phyloP scores from a whole-genome alignment of 2,329 filamentous ascomycete genomes.

The Simplicillium aogashimaense region DNA sequence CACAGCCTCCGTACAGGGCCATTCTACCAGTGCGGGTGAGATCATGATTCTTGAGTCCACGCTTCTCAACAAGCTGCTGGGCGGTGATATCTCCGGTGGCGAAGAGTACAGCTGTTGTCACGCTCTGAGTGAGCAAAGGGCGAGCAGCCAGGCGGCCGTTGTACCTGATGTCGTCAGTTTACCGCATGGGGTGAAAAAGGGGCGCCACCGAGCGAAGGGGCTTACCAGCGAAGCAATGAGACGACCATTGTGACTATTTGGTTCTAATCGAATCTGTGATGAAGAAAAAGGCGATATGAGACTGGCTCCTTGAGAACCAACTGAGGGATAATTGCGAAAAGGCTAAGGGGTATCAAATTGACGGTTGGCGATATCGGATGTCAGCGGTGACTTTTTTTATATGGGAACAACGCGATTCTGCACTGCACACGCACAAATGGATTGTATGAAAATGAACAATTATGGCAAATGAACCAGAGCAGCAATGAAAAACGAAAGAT shows the following conservation, averaged over 20 bases:
- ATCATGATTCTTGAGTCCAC: slow-evolving; percentile 68
- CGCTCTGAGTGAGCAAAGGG: slow-evolving; percentile 80
- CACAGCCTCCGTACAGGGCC: slow-evolving; percentile 67
- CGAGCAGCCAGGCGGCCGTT: slow-evolving; percentile 69
- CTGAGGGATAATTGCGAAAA: background rate
- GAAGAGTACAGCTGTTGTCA: slow-evolving; percentile 88
- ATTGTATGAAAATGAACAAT: too few species aligned
- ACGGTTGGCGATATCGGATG: slow-evolving; percentile 2
- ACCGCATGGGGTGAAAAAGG: background rate
- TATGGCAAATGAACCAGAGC: too few species aligned
- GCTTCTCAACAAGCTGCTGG: slow-evolving; percentile 82
- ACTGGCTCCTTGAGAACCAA: too few species aligned
- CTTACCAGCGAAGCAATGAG: slow-evolving; percentile 17
- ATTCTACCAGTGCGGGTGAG: slow-evolving; percentile 63
- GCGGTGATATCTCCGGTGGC: slow-evolving; percentile 84
- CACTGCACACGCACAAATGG: too few species aligned
- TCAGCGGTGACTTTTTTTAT: too few species aligned
- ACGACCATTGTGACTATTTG: too few species aligned
- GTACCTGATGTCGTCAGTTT: slow-evolving; percentile 52
- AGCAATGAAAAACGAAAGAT: too few species aligned
- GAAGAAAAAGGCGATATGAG: too few species aligned
- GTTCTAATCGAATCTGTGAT: too few species aligned
- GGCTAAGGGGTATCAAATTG: slow-evolving; percentile 5
- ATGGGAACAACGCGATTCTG: too few species aligned
- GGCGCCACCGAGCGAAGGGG: background rate